Conservation (phyloP, 1,284 basidiomycete genomes). For the Phellinidium pouzarii region DNA sequence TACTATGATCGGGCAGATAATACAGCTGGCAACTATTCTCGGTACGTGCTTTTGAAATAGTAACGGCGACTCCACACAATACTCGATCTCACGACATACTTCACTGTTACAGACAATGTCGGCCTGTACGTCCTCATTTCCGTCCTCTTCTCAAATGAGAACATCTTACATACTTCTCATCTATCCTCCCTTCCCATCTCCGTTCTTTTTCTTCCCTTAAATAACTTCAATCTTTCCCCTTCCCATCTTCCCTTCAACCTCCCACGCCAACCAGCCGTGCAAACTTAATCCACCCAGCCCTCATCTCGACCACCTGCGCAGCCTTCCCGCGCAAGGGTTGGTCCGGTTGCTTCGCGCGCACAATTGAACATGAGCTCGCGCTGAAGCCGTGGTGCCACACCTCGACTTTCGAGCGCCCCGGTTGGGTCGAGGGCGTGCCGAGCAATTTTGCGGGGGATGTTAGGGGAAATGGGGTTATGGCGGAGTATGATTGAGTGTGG, state of each 20-base stretch:
- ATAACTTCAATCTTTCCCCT: background rate
- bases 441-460: conserved; percentile 48
- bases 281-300: conserved; percentile 37
- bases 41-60: conserved; percentile 28
- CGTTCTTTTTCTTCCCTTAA: too few relatives aligned
- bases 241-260: background rate
- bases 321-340: conserved; percentile 42
- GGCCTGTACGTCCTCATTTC: conserved; percentile 33
- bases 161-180: too few relatives aligned
- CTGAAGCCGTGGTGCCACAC: conserved; percentile 50
- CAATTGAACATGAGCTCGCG: conserved; percentile 40
- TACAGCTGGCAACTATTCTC: conserved; percentile 48
- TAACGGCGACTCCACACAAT: background rate
- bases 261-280: conserved; percentile 30
- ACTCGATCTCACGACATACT: background rate
- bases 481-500: background rate
- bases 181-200: too few relatives aligned
- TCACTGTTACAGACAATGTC: conserved; percentile 33
- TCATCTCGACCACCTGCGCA: conserved; percentile 38
- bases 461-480: conserved; percentile 34
- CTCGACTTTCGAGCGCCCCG: conserved; percentile 40
- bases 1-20: conserved; percentile 44
- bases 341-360: conserved; percentile 40
- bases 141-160: background rate
- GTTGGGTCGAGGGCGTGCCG: conserved; percentile 37